Percentiles rank a stretch among this genome's conserved stretches.
These are phyloP conservation scores for Podospora australis DNA, from an alignment of 495 filamentous ascomycete species.

Conservation along the genomic window DNA sequence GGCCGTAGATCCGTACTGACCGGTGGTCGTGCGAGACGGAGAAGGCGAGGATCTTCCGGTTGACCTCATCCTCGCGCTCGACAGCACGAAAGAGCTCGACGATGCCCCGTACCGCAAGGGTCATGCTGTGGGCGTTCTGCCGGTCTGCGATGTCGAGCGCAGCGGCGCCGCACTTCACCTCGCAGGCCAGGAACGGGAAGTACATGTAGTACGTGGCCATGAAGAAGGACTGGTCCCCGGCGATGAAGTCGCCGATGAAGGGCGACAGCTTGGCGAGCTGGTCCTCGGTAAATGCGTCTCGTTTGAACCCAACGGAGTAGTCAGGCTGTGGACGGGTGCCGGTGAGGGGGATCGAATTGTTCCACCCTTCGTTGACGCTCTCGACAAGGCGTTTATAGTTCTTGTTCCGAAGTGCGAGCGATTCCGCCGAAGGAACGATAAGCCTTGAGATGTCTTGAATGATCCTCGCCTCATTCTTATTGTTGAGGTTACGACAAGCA, in stretches of 20 bases:
- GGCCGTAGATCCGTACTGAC: slow-evolving; percentile 32
- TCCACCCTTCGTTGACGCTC: slow-evolving; percentile 40
- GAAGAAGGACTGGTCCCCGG: slow-evolving; percentile 7
- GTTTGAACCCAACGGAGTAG: slow-evolving; percentile 6
- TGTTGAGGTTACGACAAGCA: background rate
- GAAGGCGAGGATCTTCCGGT: slow-evolving; percentile 39
- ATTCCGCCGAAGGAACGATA: slow-evolving; percentile 17
- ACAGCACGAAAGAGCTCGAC: slow-evolving; percentile 30
- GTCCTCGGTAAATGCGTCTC: slow-evolving; percentile 34
- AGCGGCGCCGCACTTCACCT: slow-evolving; percentile 29
- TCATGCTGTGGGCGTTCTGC: slow-evolving; percentile 25
- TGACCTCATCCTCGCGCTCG: slow-evolving; percentile 31
- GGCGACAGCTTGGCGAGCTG: slow-evolving; percentile 36
- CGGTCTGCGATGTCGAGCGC: slow-evolving; percentile 20
- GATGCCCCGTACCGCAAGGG: slow-evolving; percentile 30
- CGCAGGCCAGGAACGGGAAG: slow-evolving; percentile 22
- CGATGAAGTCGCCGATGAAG: slow-evolving; percentile 23
- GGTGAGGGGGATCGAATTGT: slow-evolving; percentile 27
- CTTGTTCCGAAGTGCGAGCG: background rate
- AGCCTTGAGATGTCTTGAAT: slow-evolving; percentile 7
- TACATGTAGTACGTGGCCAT: slow-evolving; percentile 27
- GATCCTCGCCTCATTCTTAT: slow-evolving; percentile 4
- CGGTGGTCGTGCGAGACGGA: slow-evolving; percentile 41
- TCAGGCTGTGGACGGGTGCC: slow-evolving; percentile 33
- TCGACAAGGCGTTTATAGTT: slow-evolving; percentile 25